Percentiles rank a stretch among this genome's conserved stretches.
Evolutionary conservation across 2,329 filamentous ascomycete genomes (phyloP).

Genomic region (Penicillium sp.): DNA sequence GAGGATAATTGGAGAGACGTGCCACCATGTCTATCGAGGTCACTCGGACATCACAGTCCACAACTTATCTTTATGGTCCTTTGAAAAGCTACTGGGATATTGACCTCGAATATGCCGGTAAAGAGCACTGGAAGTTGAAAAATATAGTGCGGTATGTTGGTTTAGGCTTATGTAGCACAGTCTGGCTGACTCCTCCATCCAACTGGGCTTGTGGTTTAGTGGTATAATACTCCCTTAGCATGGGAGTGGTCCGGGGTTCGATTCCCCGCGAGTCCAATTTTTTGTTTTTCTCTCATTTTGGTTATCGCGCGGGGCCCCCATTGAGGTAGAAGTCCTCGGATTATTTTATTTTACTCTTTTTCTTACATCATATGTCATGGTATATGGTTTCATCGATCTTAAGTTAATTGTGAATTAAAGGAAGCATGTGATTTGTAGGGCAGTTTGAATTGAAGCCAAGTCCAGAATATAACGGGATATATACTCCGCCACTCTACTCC

Average conservation of each 20-base stretch:
- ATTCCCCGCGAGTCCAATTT: constrained; percentile 42
- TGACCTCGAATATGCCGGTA: background rate
- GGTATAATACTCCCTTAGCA: constrained; percentile 43
- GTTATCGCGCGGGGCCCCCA: too few relatives aligned
- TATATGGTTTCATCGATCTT: too few relatives aligned
- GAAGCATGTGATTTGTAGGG: background rate
- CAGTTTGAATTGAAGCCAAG: background rate
- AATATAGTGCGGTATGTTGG: too few relatives aligned
- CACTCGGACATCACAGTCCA: too few relatives aligned
- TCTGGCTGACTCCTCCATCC: background rate
- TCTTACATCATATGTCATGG: too few relatives aligned
- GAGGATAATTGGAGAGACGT: background rate
- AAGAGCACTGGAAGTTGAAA: background rate
- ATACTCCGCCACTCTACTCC: background rate
- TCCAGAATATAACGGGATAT: background rate
- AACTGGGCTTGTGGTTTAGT: constrained; percentile 37
- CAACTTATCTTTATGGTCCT: too few relatives aligned
- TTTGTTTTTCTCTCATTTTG: too few relatives aligned
- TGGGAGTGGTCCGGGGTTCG: constrained; percentile 42
- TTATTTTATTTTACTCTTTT: too few relatives aligned
- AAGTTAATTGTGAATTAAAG: background rate
- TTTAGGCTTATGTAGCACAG: too few relatives aligned
- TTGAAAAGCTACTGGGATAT: background rate
- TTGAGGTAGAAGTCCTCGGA: too few relatives aligned
- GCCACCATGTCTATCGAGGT: background rate